phyloP scores from a whole-genome alignment of 2,329 filamentous ascomycete genomes.

The Thermoascus crustaceus region DNA sequence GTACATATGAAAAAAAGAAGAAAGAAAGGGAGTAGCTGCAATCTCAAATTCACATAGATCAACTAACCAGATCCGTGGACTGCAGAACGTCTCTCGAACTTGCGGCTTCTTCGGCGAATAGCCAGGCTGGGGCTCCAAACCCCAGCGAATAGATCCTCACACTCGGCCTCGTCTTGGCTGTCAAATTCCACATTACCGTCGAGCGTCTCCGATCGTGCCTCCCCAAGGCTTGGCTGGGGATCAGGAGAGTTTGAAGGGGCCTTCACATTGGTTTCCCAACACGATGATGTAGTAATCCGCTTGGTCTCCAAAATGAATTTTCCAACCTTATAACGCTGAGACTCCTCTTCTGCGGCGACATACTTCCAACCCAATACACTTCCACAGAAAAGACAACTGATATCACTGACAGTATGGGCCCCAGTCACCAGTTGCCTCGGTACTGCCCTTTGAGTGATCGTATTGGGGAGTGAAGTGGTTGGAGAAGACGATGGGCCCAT shows the following conservation, averaged over 20 bases:
- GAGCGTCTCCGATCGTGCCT: slow-evolving; percentile 9
- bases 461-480: slow-evolving; percentile 48
- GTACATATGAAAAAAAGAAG: too few relatives aligned
- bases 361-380: slow-evolving; percentile 58
- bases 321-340: slow-evolving; percentile 57
- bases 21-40: too few relatives aligned
- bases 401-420: slow-evolving; percentile 54
- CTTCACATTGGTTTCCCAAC: slow-evolving; percentile 41
- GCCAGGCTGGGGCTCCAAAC: slow-evolving; percentile 53
- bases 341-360: slow-evolving; percentile 53
- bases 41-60: too few relatives aligned
- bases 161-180: slow-evolving; percentile 59
- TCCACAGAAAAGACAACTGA: slow-evolving; percentile 50
- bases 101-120: slow-evolving; percentile 35
- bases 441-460: slow-evolving; percentile 47
- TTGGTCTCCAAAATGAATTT: slow-evolving; percentile 59
- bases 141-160: slow-evolving; percentile 56
- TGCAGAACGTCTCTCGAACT: slow-evolving; percentile 19
- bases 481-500: slow-evolving; percentile 20
- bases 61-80: slow-evolving; percentile 13
- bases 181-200: slow-evolving; percentile 49
- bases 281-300: slow-evolving; percentile 41
- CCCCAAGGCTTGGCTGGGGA: slow-evolving; percentile 1
- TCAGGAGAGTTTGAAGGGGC: slow-evolving; percentile 8
- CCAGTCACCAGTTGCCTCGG: slow-evolving; percentile 55